These are phyloP conservation scores for Rubia tinctorum DNA, from an alignment of 305 asterid species.

Conservation along the genomic window DNA sequence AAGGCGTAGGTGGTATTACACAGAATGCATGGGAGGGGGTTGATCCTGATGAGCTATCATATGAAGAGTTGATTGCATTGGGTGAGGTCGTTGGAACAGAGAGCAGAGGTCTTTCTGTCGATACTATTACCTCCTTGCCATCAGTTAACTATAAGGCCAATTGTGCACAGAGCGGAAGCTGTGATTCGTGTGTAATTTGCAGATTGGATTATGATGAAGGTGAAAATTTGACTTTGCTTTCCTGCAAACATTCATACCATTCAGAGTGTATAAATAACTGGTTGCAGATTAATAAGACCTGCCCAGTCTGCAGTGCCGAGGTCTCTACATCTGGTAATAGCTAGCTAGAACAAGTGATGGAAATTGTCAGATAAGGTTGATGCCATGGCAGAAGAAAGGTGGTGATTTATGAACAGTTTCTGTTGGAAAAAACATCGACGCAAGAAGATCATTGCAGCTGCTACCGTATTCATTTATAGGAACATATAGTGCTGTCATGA, in stretches of 20 bases:
- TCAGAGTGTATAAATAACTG: slow-evolving; percentile 80
- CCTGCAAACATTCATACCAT: slow-evolving; percentile 87
- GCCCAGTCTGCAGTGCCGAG: slow-evolving; percentile 90
- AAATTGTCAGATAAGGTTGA: not conserved
- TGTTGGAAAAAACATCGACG: not conserved
- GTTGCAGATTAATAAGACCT: slow-evolving; percentile 76
- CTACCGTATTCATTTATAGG: slow-evolving; percentile 2
- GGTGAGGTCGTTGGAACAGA: slow-evolving; percentile 93
- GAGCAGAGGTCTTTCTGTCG: slow-evolving; percentile 89
- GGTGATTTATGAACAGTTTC: not conserved
- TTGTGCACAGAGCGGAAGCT: slow-evolving; percentile 46
- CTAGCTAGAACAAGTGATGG: slow-evolving; percentile 27
- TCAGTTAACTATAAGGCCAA: slow-evolving; percentile 55
- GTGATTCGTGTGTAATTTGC: slow-evolving; percentile 90
- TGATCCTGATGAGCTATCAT: slow-evolving; percentile 92
- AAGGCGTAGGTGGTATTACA: slow-evolving; percentile 52
- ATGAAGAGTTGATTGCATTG: slow-evolving; percentile 72
- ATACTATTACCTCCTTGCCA: slow-evolving; percentile 74
- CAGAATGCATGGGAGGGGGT: slow-evolving; percentile 95
- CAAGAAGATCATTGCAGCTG: not conserved
- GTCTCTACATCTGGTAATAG: slow-evolving; percentile 63
- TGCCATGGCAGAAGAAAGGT: not conserved
- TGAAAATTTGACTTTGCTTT: slow-evolving; percentile 69
- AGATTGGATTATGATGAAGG: slow-evolving; percentile 91
- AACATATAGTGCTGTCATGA: not conserved